Base-by-base conservation (phyloP, 2,329 filamentous ascomycete species). In the Penicillium sp. region DNA sequence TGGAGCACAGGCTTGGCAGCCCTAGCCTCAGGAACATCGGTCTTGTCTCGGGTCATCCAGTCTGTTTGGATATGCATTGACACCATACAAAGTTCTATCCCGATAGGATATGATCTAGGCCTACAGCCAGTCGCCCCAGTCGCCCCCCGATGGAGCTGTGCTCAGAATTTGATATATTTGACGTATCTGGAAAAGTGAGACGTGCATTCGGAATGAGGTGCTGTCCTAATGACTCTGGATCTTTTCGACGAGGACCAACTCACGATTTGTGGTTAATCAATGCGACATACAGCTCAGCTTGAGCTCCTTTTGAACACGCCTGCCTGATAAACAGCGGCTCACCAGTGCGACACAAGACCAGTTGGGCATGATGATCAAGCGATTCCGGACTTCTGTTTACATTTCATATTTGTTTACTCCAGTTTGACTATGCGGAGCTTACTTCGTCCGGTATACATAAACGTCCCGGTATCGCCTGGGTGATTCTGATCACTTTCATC, bases 361-460 rank as follows among this genome's bases (percentile, higher is more conserved):
- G 40, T 49, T 56, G 39, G 35, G n/a, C 35, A 52, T 53, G 61
- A 58, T 55, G 54, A 52, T 53, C 53, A 55, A 48, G 59, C 58
- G 42, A 56, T 59, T 54, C 52, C 61, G 50, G 57, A 30, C 51
- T 53, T n/a, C 44, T 55, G 56, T 44, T 57, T 38, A 46, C 44
- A 53, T 47, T 61, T 58, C 29, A 52, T 55, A 59, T 18, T 61
- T 53, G 26, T 63, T 61, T 38, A 42, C 55, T 60, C 57, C 57
- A 60, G 61, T 64, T 52, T 61, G 61, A 49, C 30, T 59, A 60
- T 59, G 59, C 57, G 55, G 42, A 61, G 44, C 48, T 48, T 46
- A 39, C 34, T 56, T 57, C 55, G 34, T 30, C 58, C 55, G 51
- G 48, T 61, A 51, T 59, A 51, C 32, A 56, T 48, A 44, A 47